A percentile compares a stretch with the other conserved stretches of the same genome.
phyloP scores from a whole-genome alignment of 2,329 filamentous ascomycete species.

The Hortaea werneckii region DNA sequence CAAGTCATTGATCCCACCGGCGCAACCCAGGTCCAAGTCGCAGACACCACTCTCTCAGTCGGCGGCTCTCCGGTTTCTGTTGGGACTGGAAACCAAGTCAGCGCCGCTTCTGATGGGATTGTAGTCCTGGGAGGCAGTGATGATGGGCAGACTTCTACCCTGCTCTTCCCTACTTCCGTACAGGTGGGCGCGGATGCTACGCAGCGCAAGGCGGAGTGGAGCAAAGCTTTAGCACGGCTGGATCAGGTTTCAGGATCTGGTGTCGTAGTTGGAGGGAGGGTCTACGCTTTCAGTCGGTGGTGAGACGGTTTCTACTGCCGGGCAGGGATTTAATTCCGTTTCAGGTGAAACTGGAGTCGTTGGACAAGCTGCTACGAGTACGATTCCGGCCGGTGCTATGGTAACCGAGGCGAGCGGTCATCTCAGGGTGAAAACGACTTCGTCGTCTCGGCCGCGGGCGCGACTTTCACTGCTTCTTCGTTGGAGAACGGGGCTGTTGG shows the following conservation, averaged over 20 bases:
- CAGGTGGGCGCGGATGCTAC: too few relatives aligned
- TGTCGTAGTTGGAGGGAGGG: neutral
- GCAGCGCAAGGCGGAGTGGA: neutral
- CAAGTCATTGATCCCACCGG: neutral
- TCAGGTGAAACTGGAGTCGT: neutral
- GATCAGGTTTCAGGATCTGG: neutral
- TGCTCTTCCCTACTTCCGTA: too few relatives aligned
- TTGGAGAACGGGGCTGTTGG: neutral
- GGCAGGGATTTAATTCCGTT: neutral
- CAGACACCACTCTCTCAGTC: neutral
- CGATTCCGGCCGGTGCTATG: neutral
- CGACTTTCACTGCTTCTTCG: neutral
- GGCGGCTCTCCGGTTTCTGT: neutral
- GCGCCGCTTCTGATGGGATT: neutral
- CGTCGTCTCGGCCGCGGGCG: neutral
- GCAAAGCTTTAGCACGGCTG: neutral
- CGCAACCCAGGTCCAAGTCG: neutral
- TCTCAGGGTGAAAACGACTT: too few relatives aligned
- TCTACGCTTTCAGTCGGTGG: neutral
- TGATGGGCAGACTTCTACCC: neutral
- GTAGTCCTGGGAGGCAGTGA: neutral
- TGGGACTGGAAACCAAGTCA: neutral
- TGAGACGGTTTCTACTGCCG: neutral
- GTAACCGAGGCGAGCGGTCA: too few relatives aligned
- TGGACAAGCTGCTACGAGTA: neutral